A percentile compares a stretch with the other conserved stretches of the same genome.
Conservation (phyloP, 2,329 filamentous ascomycete species). For the Mycocentrospora acerina region DNA sequence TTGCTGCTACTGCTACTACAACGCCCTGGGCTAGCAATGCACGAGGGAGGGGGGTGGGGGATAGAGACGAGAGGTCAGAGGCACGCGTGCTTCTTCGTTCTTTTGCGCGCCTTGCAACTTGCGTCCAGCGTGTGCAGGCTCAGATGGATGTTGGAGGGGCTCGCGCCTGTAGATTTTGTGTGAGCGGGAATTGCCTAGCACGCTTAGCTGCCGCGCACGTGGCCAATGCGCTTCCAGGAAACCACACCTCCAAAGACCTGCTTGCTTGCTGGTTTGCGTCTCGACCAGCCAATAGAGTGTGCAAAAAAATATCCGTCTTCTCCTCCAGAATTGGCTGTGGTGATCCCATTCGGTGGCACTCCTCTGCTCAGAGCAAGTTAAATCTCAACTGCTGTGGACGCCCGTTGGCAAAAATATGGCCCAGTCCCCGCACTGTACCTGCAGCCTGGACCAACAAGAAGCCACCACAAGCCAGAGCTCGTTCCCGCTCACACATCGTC, state of each 20-base stretch:
- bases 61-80: constrained; percentile 8
- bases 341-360: no score
- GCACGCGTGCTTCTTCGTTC: constrained; percentile 15
- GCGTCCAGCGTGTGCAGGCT: constrained; percentile 28
- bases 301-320: background rate
- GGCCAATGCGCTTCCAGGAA: constrained; percentile 6
- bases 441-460: no score
- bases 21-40: constrained; percentile 16
- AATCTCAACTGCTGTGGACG: no score
- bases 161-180: no score
- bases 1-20: constrained; percentile 12
- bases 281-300: no score
- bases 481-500: no score
- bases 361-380: no score
- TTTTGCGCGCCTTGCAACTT: constrained; percentile 28
- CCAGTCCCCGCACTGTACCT: no score
- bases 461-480: no score
- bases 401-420: no score
- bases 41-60: constrained; percentile 13
- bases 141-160: constrained; percentile 13
- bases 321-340: no score
- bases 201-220: constrained; percentile 10
- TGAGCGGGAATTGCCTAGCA: constrained; percentile 5
- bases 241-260: constrained; percentile 4
- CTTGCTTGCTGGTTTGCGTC: constrained; percentile 3